Evolutionary conservation across 192 early-diverging fungal species (phyloP), one percentile per base, ranked within the genome.

Genomic region (Coemansia sp.): DNA sequence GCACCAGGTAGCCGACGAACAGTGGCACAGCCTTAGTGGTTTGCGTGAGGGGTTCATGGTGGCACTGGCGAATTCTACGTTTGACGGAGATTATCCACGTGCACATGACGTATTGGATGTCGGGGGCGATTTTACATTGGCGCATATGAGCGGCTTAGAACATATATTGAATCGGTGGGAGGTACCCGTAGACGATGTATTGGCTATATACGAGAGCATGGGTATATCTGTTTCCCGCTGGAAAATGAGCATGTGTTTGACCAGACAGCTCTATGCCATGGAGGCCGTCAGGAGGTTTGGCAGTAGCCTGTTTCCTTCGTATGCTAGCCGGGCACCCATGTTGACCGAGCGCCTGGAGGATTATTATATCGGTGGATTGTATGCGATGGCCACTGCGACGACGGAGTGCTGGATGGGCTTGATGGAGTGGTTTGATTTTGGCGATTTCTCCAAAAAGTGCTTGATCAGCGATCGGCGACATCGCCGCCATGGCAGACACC

Each of bases 291-390:
- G 67, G 55, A 53, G 74, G 14, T 77, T 77, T 49, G 74, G 74
- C 0, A 14, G 45, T 2, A 52, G 56, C 0, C 42, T 81, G 47
- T 74, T 64, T 17, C 58, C 60, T 2, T 64, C 57, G 15, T 80
- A 66, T 49, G 74, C 63, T 28, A 42, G 53, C 3, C 50, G 80
- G 72, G 78, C 85, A 8, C 90, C 90, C 1, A 90, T 90, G 58
- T 63, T 94, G 46, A 78, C 82, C 1, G 88, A 91, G 55, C 67
- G 87, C 11, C 56, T 88, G 25, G 77, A 84, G 35, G 60, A 77
- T 17, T 92, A 94, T 39, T 79, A 82, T 53, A 65, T 80, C 35
- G 90, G 92, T 17, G 92, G 88, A 4, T 33, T 78, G 25, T 59
- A 45, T 33, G 52, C 57, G 4, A 73, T 69, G 70, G 59, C 66